These are phyloP conservation scores for Pseudocercospora eumusae DNA, from an alignment of 2,329 filamentous ascomycete genomes.

Conservation along the genomic window DNA sequence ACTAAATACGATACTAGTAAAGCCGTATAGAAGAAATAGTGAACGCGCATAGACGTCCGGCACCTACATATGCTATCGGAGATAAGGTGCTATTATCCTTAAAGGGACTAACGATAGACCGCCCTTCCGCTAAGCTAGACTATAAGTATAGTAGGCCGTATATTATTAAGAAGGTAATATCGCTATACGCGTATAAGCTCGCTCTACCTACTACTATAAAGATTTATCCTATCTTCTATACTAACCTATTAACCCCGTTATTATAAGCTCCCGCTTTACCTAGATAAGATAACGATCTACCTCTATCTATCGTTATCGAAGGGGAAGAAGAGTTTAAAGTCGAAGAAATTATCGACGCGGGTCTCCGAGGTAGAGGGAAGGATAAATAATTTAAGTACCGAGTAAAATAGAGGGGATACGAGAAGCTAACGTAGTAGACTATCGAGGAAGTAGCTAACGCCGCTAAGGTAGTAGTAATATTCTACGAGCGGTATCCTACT, in stretches of 20 bases:
- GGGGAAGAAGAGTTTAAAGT: no score
- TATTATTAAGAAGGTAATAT: background rate
- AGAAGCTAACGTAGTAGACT: background rate
- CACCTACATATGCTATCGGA: background rate
- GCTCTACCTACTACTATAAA: background rate
- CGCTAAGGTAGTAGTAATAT: no score
- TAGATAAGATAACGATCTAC: no score
- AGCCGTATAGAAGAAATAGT: background rate
- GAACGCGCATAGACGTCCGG: background rate
- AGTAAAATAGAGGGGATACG: background rate
- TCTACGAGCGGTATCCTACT: no score
- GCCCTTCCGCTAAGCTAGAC: background rate
- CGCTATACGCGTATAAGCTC: background rate
- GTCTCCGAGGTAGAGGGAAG: no score
- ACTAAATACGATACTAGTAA: background rate
- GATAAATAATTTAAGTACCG: no score
- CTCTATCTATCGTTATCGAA: no score
- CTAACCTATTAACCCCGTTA: no score
- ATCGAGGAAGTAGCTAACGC: no score
- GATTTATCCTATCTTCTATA: slow-evolving; percentile 7
- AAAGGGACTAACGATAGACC: background rate
- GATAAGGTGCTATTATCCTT: background rate
- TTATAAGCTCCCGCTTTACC: no score
- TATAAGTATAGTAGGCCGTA: background rate
- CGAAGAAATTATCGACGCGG: no score